Conservation (phyloP, 768 basidiomycete species). For the Mycena galericulata region DNA sequence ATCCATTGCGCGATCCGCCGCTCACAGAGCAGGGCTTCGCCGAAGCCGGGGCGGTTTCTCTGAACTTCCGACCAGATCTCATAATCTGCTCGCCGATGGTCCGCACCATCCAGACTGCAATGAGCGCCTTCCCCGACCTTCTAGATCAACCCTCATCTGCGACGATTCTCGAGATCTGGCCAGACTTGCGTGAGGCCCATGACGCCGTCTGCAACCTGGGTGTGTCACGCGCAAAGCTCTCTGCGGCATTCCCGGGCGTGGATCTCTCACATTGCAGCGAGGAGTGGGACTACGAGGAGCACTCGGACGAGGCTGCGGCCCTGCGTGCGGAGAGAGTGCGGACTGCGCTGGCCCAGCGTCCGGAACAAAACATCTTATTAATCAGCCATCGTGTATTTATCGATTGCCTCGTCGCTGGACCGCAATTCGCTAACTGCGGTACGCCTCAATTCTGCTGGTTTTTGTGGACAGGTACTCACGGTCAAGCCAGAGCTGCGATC, state of each 20-base stretch:
- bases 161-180: slow-evolving; percentile 30
- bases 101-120: slow-evolving; percentile 35
- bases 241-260: slow-evolving; percentile 13
- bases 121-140: slow-evolving; percentile 21
- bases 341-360: slow-evolving; percentile 16
- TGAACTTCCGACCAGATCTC: slow-evolving; percentile 31
- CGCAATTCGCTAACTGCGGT: slow-evolving; percentile 33
- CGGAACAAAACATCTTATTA: slow-evolving; percentile 28
- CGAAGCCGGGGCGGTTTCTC: slow-evolving; percentile 18
- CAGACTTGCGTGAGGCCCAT: slow-evolving; percentile 35
- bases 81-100: slow-evolving; percentile 37
- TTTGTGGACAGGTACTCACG: not conserved
- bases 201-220: slow-evolving; percentile 36
- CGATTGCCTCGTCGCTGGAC: slow-evolving; percentile 22
- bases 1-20: slow-evolving; percentile 34
- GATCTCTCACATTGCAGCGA: slow-evolving; percentile 35
- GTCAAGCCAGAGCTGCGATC: slow-evolving; percentile 1
- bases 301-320: slow-evolving; percentile 28
- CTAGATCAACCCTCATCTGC: not conserved
- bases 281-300: slow-evolving; percentile 34
- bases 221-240: slow-evolving; percentile 21
- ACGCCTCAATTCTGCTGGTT: not conserved
- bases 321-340: slow-evolving; percentile 26
- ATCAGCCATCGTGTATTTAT: slow-evolving; percentile 35
- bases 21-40: slow-evolving; percentile 31